Conservation (phyloP, 2,329 filamentous ascomycete genomes). For the Colletotrichum coccodes region DNA sequence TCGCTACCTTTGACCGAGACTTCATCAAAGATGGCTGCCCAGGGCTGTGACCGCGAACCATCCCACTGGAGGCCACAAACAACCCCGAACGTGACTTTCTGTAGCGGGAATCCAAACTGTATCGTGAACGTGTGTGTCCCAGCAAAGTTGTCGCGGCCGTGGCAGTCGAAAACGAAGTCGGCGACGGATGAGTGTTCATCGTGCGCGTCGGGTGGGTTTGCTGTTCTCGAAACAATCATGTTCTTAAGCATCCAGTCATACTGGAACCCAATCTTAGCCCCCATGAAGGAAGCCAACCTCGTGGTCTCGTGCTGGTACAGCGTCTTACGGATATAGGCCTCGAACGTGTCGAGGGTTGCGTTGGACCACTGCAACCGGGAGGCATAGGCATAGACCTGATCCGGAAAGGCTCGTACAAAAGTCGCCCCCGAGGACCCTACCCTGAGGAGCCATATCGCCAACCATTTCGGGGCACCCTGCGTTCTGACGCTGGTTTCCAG, state of each 20-base stretch:
- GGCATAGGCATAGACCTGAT: neutral
- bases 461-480: neutral
- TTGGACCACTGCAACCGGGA: neutral
- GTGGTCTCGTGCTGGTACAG: neutral
- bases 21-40: neutral
- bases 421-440: neutral
- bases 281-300: neutral
- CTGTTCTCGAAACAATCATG: neutral
- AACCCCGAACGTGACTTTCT: neutral
- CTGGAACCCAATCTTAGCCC: neutral
- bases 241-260: neutral
- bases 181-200: neutral
- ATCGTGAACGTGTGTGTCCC: neutral
- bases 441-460: conserved; percentile 1
- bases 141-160: neutral
- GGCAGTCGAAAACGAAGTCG: neutral
- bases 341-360: neutral
- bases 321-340: neutral
- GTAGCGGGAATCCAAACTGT: neutral
- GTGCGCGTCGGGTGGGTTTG: neutral
- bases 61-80: neutral
- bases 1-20: neutral
- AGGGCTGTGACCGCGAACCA: neutral
- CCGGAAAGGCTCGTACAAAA: neutral
- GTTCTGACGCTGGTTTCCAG: conserved; percentile 1